phyloP scores from a whole-genome alignment of 108 stramenopile genomes.

The Nitzschia sp. region DNA sequence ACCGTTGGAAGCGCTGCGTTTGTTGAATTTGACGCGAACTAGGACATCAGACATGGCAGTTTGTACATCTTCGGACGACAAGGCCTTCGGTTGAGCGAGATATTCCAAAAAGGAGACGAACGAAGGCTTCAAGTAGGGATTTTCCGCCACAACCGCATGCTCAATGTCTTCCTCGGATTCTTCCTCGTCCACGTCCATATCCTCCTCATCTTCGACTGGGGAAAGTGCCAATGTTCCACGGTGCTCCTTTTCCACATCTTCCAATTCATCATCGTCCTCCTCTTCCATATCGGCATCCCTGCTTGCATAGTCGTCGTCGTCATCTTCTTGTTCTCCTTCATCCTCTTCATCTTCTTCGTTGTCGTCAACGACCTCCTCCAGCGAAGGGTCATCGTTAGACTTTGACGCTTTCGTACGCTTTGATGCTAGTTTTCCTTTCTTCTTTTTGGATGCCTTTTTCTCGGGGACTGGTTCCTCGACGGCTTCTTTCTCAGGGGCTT shows the following conservation, averaged over 20 bases:
- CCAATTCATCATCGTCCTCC: constrained; percentile 30
- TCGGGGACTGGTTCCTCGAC: constrained; percentile 3
- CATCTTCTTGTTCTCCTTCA: constrained; percentile 22
- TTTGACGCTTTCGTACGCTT: too few relatives aligned
- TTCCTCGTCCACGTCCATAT: constrained; percentile 17
- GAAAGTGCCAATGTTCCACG: constrained; percentile 5
- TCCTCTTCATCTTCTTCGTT: constrained; percentile 7
- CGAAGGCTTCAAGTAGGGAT: constrained; percentile 46
- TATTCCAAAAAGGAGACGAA: constrained; percentile 32
- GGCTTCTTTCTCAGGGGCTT: neutral
- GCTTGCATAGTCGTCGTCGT: constrained; percentile 19
- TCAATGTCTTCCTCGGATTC: constrained; percentile 39
- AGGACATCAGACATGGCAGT: constrained; percentile 23
- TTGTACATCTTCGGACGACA: constrained; percentile 35
- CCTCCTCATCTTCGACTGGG: constrained; percentile 4
- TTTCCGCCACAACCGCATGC: constrained; percentile 26
- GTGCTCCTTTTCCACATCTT: constrained; percentile 32
- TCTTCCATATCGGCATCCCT: constrained; percentile 19
- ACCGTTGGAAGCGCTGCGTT: constrained; percentile 12
- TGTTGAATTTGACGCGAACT: constrained; percentile 23
- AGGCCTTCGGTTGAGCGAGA: constrained; percentile 29
- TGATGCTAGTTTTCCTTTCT: neutral
- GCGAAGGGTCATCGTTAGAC: too few relatives aligned
- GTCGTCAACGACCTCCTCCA: neutral
- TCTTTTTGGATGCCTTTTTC: neutral